Conservation (phyloP, 305 asterid genomes). For the Solanum hybrid region DNA sequence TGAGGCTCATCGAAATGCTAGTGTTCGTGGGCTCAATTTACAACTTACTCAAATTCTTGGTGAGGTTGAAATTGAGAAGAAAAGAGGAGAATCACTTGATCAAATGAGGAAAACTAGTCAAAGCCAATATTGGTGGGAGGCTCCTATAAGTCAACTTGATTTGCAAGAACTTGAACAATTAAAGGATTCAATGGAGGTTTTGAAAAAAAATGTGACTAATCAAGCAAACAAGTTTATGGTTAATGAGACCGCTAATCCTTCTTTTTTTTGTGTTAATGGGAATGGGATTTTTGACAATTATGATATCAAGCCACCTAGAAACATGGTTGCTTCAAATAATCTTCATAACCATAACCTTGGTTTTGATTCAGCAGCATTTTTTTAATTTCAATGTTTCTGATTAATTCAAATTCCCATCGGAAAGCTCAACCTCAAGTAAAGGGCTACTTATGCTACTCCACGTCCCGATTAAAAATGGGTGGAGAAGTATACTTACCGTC, state of each 20-base stretch:
- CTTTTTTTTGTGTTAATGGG: conserved; percentile 6
- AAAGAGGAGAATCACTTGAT: conserved; percentile 46
- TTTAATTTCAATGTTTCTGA: not conserved
- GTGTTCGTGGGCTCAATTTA: conserved; percentile 41
- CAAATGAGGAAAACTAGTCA: conserved; percentile 29
- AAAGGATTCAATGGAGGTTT: conserved; percentile 50
- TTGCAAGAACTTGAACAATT: conserved; percentile 52
- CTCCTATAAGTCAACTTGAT: conserved; percentile 32
- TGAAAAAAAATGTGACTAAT: conserved; percentile 29
- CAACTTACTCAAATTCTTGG: conserved; percentile 43
- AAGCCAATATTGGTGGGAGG: conserved; percentile 60
- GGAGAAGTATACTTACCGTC: not conserved
- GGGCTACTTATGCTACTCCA: not conserved
- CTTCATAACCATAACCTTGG: not conserved
- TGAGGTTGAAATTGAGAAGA: conserved; percentile 50
- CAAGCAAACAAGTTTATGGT: conserved; percentile 27
- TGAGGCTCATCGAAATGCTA: conserved; percentile 44
- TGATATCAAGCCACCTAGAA: conserved; percentile 30
- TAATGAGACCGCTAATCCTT: conserved; percentile 8
- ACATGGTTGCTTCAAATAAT: not conserved
- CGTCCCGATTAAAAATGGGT: not conserved
- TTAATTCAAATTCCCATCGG: not conserved
- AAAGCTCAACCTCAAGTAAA: not conserved
- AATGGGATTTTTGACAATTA: conserved; percentile 27
- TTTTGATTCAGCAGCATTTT: not conserved